Conservation (phyloP, 202 grass and related monocot genomes). For the Setaria viridis region DNA sequence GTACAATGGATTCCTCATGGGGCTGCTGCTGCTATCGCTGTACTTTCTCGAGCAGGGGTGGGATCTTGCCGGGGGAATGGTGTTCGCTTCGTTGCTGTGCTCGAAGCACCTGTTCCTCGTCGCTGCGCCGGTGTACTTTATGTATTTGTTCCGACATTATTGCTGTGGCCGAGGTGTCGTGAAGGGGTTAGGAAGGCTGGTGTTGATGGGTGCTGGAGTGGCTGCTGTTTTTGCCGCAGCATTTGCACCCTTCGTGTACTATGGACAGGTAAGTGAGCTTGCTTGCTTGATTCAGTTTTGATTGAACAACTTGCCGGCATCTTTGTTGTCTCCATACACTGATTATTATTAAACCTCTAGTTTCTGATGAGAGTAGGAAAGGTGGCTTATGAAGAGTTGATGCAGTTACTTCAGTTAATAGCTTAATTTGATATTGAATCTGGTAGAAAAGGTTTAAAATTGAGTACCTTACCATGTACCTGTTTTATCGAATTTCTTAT, state of each 20-base stretch:
- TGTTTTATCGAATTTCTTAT: neutral
- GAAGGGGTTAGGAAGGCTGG: constrained; percentile 59
- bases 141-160: constrained; percentile 85
- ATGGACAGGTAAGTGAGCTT: constrained; percentile 78
- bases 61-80: constrained; percentile 78
- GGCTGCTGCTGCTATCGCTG: constrained; percentile 75
- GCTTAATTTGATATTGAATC: constrained; percentile 1
- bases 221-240: constrained; percentile 63
- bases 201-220: constrained; percentile 66
- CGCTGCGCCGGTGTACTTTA: constrained; percentile 77
- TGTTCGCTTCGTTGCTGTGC: constrained; percentile 70
- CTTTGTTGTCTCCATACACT: neutral
- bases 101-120: constrained; percentile 94
- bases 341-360: neutral
- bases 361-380: constrained; percentile 13
- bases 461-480: neutral
- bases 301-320: neutral
- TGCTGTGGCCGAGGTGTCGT: constrained; percentile 68
- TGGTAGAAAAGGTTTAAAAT: constrained; percentile 8
- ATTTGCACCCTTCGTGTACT: constrained; percentile 81
- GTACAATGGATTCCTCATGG: constrained; percentile 89
- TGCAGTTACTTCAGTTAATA: neutral
- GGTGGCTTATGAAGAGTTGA: neutral
- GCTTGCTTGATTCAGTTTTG: neutral
- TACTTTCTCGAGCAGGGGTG: constrained; percentile 69